Evolutionary conservation across 2,329 filamentous ascomycete species (phyloP).

Genomic region (Cladophialophora carrionii): DNA sequence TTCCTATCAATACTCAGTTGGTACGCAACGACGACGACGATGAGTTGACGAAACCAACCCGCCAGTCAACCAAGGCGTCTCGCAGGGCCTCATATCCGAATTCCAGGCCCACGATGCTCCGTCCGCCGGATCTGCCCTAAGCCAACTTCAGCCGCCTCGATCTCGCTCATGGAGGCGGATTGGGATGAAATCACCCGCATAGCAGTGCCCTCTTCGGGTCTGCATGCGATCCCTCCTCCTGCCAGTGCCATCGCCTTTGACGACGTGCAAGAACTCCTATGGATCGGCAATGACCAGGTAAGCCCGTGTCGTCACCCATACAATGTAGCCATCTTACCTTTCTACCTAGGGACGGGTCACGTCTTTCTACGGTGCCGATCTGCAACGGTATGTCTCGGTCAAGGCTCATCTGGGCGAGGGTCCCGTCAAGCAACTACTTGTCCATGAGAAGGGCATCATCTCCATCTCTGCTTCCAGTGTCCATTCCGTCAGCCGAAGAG

Average conservation of each 20-base stretch:
- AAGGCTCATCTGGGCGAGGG: slow-evolving; percentile 78
- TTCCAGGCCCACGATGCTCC: slow-evolving; percentile 22
- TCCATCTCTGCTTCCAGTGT: slow-evolving; percentile 80
- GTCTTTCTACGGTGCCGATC: slow-evolving; percentile 83
- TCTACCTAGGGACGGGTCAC: slow-evolving; percentile 75
- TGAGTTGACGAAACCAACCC: neutral
- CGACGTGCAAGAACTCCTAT: slow-evolving; percentile 82
- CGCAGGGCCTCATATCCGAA: neutral
- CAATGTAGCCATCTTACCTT: slow-evolving; percentile 11
- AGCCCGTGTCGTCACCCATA: neutral
- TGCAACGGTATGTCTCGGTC: slow-evolving; percentile 89
- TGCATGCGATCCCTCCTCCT: slow-evolving; percentile 69
- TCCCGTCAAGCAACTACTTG: slow-evolving; percentile 81
- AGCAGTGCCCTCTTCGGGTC: slow-evolving; percentile 74
- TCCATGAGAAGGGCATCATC: slow-evolving; percentile 88
- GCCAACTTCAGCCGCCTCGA: slow-evolving; percentile 2
- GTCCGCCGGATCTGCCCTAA: slow-evolving; percentile 25
- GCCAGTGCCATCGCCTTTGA: slow-evolving; percentile 87
- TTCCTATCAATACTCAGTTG: neutral
- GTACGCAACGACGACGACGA: neutral
- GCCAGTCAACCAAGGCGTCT: neutral
- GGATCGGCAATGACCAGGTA: slow-evolving; percentile 90
- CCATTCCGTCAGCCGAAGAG: slow-evolving; percentile 84
- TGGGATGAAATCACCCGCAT: slow-evolving; percentile 74
- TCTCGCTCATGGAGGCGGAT: slow-evolving; percentile 51